Evolutionary conservation across 208 protist species (phyloP), one percentile per base, ranked within the genome.

Genomic region (Leptomonas seymouri): DNA sequence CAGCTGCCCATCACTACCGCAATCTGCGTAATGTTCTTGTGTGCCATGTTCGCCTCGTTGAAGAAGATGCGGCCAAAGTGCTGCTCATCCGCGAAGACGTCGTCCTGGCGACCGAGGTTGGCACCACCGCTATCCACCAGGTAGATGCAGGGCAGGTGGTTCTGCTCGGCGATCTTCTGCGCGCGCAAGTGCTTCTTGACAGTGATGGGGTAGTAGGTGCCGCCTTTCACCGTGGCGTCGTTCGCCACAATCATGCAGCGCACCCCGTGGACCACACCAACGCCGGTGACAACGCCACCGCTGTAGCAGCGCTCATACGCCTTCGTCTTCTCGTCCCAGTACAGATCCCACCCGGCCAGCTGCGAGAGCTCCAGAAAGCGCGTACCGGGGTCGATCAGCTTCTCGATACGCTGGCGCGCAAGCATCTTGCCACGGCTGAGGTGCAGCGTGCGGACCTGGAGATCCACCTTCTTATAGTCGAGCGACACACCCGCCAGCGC

Each of bases 21-120:
- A 72, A 98, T 97, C 78, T 99, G 97, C 41, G 97, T 86, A 70
- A 99, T 99, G 28, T 84, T 74, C 62, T 88, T 79, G 15, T 89
- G 66, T 23, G 94, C 98, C 97, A 99, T 99, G 48, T 88, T 91
- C 3, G 97, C 97, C 81, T 99, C 98, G 80, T 99, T 99, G 81
- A 87, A 99, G 77, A 99, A 99, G 50, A 99, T 99, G 53, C 96
- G 91, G 20, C 98, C 98, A 86, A 99, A 99, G 70, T 99, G 98
- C 50, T 98, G 89, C 51, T 89, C 81, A 78, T 99, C 98, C 15
- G 97, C 94, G 82, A 99, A 99, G 30, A 97, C 94, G 31, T 98
- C 95, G 25, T 84, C 89, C 80, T 99, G 97, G 25, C 85, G 58
- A 23, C 86, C 83, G 12, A 99, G 78, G 80, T 98, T 98, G 28